Evolutionary conservation across 805 yeast genomes (phyloP), one percentile per base, ranked within the genome.

Genomic region (Candida qinlingensis): DNA sequence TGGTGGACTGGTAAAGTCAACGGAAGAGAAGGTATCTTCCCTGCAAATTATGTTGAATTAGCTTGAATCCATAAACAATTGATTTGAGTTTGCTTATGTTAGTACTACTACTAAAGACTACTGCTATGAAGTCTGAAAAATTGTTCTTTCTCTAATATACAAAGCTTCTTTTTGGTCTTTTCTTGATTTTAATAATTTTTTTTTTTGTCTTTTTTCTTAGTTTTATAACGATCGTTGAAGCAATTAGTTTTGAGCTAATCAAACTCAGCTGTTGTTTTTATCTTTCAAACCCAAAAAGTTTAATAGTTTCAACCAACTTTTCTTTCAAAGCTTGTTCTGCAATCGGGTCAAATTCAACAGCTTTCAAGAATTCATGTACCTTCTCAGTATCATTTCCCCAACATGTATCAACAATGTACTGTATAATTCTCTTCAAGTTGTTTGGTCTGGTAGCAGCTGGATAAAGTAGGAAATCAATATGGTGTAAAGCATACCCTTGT

Each of bases 1-100:
- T 94, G 99, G 99, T 94, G 99, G 99, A 89, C 97, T 0, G 99
- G 99, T 29, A 81, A 86, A 63, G 72, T 81, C 47, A 87, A 86
- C 56, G 92, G 95, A 10, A 70, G 69, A 52, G 88, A 87, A 59
- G 99, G 99, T 39, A 91, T 91, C 26, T 92, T 92, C 77, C 99
- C 99, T 8, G 99, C 99, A 3, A 92, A 92, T 65, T 92, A 92
- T 63, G 97, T 92, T 39, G 96, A 91, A 63, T 68, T 91, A 59
- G 75, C 71, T 10, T 70, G 29, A 50, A 25, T 40, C 2, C 3
- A 25, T 19, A 8, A 26, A 19, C 12, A 19, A 19, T 19, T 19
- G 19, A 19, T 19, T 19, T 19, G 19, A 19, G 19, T 19, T 19
- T 19, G 19, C 19, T 19, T 19, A 19, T 19, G 19, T 19, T 19